Evolutionary conservation across 2,329 filamentous ascomycete genomes (phyloP).

Genomic region (Bimuria novae-zelandiae): DNA sequence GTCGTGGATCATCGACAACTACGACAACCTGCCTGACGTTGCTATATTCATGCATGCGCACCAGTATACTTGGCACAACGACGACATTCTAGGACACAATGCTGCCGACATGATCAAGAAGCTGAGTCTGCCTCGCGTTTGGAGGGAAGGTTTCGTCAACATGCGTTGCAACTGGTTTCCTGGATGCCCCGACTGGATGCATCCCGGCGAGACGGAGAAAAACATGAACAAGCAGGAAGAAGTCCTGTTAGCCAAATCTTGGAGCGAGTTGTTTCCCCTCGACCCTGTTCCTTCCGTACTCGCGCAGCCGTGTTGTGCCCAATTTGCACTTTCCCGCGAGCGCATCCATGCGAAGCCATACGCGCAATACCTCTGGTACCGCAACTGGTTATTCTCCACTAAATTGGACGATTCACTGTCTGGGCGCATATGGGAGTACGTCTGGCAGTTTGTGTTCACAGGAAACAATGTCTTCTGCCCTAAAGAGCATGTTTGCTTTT

Average conservation of each 20-base stretch:
- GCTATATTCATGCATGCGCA: slow-evolving; percentile 67
- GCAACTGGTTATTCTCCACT: slow-evolving; percentile 65
- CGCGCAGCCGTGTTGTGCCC: slow-evolving; percentile 66
- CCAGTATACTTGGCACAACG: slow-evolving; percentile 63
- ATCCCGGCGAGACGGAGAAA: slow-evolving; percentile 48
- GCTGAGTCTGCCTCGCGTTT: slow-evolving; percentile 53
- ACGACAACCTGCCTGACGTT: slow-evolving; percentile 62
- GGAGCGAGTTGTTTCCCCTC: slow-evolving; percentile 55
- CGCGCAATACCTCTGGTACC: slow-evolving; percentile 60
- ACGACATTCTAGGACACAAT: slow-evolving; percentile 54
- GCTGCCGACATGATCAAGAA: slow-evolving; percentile 51
- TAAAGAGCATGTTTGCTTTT: slow-evolving; percentile 63
- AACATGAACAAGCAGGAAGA: slow-evolving; percentile 51
- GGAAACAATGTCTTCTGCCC: slow-evolving; percentile 56
- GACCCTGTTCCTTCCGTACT: slow-evolving; percentile 56
- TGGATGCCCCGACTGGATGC: slow-evolving; percentile 61
- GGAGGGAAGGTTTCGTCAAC: slow-evolving; percentile 59
- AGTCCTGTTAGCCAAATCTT: slow-evolving; percentile 49
- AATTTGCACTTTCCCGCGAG: slow-evolving; percentile 65
- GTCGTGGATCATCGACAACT: slow-evolving; percentile 65
- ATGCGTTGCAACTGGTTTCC: slow-evolving; percentile 60
- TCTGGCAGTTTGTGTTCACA: slow-evolving; percentile 67
- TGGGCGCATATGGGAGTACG: slow-evolving; percentile 66
- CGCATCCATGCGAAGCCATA: slow-evolving; percentile 60
- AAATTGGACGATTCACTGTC: slow-evolving; percentile 60